phyloP scores from a whole-genome alignment of 768 basidiomycete species.

The Erythrobasidium yunnanense region DNA sequence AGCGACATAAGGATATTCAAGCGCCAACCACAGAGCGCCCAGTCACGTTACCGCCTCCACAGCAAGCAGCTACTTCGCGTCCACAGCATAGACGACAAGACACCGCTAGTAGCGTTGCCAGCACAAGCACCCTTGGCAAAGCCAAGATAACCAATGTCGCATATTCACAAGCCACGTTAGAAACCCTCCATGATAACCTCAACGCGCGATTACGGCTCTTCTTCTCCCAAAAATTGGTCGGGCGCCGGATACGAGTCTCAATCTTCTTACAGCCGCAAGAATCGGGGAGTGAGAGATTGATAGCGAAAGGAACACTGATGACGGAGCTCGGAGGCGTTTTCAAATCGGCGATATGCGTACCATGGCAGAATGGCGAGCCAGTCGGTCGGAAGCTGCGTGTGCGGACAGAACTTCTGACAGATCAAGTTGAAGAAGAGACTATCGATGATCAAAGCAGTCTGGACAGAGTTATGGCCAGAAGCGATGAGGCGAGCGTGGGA shows the following conservation, averaged over 20 bases:
- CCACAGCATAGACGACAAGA: constrained; percentile 22
- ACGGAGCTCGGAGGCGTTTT: constrained; percentile 28
- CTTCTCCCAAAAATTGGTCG: constrained; percentile 37
- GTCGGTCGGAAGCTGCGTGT: constrained; percentile 7
- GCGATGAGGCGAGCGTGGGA: neutral
- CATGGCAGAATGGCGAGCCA: constrained; percentile 1
- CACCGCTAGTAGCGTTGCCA: neutral
- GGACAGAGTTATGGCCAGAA: neutral
- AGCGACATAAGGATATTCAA: neutral
- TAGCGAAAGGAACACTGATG: constrained; percentile 19
- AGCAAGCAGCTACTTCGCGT: too few species aligned
- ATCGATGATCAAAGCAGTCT: constrained; percentile 3
- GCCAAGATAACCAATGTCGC: constrained; percentile 10
- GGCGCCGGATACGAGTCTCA: constrained; percentile 34
- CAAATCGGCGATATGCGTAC: constrained; percentile 10
- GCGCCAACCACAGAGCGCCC: neutral
- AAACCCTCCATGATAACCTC: constrained; percentile 36
- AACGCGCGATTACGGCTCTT: constrained; percentile 38
- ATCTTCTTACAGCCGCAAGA: constrained; percentile 24
- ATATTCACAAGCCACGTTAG: constrained; percentile 20
- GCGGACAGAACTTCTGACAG: constrained; percentile 20
- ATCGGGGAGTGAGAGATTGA: neutral
- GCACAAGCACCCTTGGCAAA: neutral
- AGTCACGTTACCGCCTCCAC: neutral
- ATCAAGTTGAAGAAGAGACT: constrained; percentile 9